A percentile compares a stretch with the other conserved stretches of the same genome.
Evolutionary conservation across 352 stramenopile species (phyloP).

Genomic region (Globisporangium lucens): DNA sequence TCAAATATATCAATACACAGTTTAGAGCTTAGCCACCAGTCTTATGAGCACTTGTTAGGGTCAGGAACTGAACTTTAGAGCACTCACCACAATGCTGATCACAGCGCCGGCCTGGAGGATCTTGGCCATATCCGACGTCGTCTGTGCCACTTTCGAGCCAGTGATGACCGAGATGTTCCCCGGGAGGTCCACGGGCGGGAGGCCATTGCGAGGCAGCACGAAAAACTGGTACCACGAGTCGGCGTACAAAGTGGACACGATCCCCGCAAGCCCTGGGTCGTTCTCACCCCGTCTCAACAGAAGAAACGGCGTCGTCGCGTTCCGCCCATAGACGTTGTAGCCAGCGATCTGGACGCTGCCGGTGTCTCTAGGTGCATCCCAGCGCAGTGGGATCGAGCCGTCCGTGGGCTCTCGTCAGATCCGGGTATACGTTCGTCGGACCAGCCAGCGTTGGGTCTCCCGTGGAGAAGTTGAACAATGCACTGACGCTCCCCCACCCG

Average conservation of each 20-base stretch:
- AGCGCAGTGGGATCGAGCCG: constrained; percentile 51
- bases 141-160: constrained; percentile 29
- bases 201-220: constrained; percentile 38
- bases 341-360: constrained; percentile 31
- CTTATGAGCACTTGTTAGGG: no score
- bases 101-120: constrained; percentile 32
- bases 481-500: constrained; percentile 46
- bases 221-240: constrained; percentile 47
- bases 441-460: constrained; percentile 29
- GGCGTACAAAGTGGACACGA: constrained; percentile 32
- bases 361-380: constrained; percentile 45
- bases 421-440: constrained; percentile 21
- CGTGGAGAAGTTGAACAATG: constrained; percentile 31
- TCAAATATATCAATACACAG: no score
- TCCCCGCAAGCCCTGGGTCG: constrained; percentile 10
- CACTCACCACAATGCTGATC: constrained; percentile 29
- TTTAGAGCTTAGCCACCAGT: no score
- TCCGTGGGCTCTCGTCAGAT: constrained; percentile 30
- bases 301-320: constrained; percentile 25
- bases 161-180: constrained; percentile 37
- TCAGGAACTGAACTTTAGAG: background rate
- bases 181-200: constrained; percentile 15
- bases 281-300: constrained; percentile 18
- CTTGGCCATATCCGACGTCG: constrained; percentile 36
- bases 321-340: constrained; percentile 39